These are phyloP conservation scores for Erodium maritimum DNA, from an alignment of 345 rosid species.

Conservation along the genomic window DNA sequence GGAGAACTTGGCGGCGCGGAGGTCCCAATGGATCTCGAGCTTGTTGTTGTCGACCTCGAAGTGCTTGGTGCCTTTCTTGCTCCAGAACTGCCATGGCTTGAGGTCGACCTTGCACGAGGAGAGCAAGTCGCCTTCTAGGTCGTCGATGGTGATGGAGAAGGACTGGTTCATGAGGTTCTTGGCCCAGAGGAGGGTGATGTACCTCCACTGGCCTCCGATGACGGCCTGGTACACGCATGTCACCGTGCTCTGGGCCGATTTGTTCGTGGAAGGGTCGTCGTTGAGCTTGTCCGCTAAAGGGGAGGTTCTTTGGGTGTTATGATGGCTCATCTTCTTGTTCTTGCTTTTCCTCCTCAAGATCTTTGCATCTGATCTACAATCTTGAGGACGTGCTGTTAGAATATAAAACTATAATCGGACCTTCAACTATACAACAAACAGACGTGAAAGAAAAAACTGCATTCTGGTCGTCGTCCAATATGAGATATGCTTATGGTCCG, in stretches of 20 bases:
- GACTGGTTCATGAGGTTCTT: conserved; percentile 66
- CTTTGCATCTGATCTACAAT: background rate
- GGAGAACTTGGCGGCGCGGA: conserved; percentile 59
- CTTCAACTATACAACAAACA: background rate
- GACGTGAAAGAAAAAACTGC: background rate
- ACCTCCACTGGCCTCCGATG: conserved; percentile 53
- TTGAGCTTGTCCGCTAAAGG: background rate
- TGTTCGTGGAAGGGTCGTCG: too few species aligned
- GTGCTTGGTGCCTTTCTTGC: conserved; percentile 64
- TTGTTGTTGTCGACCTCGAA: conserved; percentile 55
- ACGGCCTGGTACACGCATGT: conserved; percentile 60
- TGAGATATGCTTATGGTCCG: too few species aligned
- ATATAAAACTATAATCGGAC: too few species aligned
- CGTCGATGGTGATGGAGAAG: conserved; percentile 46
- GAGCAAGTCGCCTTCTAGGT: conserved; percentile 41
- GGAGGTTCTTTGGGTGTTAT: background rate
- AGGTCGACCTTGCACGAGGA: conserved; percentile 58
- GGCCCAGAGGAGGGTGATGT: conserved; percentile 57
- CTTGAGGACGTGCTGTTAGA: too few species aligned
- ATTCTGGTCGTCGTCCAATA: too few species aligned
- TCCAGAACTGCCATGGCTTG: conserved; percentile 90
- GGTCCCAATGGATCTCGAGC: conserved; percentile 75
- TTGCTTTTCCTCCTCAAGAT: background rate
- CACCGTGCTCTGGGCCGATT: conserved; percentile 58
- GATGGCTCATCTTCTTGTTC: background rate